These are phyloP conservation scores for Pyracantha coccinea DNA, from an alignment of 331 rosid genomes.

Conservation along the genomic window DNA sequence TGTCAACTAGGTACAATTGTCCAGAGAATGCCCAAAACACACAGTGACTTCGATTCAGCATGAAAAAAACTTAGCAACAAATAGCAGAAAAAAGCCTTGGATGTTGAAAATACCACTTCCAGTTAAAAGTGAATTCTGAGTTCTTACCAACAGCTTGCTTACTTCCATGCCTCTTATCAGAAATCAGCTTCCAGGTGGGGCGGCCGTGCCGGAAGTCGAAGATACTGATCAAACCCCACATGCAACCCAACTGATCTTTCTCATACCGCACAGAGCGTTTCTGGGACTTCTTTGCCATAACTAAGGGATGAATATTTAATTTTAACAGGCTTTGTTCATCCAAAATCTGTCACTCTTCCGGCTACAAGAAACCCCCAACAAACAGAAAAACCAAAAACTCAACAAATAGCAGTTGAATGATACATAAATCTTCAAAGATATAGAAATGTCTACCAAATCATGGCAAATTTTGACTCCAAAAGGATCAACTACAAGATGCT, in stretches of 20 bases:
- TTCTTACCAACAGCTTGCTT: slow-evolving; percentile 58
- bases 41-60: neutral
- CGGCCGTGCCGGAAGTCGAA: slow-evolving; percentile 91
- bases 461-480: neutral
- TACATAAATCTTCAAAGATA: neutral
- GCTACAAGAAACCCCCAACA: slow-evolving; percentile 18
- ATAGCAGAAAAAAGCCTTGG: neutral
- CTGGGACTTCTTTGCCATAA: slow-evolving; percentile 77
- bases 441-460: neutral
- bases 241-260: slow-evolving; percentile 85
- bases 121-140: neutral
- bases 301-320: neutral
- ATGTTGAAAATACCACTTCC: neutral
- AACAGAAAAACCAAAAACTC: slow-evolving; percentile 16
- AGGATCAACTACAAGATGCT: neutral
- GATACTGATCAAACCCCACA: slow-evolving; percentile 91
- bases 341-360: slow-evolving; percentile 17
- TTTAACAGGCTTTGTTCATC: slow-evolving; percentile 8
- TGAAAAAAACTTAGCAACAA: neutral
- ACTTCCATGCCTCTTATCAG: slow-evolving; percentile 58
- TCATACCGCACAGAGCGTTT: slow-evolving; percentile 54
- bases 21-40: slow-evolving; percentile 7
- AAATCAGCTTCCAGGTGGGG: slow-evolving; percentile 55
- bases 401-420: neutral
- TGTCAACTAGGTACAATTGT: neutral